Conservation (phyloP, 2,329 filamentous ascomycete genomes). For the Colletotrichum brevisporum region DNA sequence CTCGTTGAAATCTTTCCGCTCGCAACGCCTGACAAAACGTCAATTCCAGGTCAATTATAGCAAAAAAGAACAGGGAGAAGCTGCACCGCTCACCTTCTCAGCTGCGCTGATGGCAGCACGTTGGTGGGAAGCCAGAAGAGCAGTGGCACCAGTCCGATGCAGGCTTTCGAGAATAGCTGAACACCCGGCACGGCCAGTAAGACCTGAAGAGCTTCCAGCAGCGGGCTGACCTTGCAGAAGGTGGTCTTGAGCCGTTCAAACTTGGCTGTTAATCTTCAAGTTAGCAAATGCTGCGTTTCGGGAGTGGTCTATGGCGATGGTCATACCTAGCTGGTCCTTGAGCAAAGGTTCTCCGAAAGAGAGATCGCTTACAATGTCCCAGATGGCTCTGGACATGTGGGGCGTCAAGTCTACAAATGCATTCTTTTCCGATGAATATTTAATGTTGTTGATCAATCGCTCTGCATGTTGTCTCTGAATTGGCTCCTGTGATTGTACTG, state of each 20-base stretch:
- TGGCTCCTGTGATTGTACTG: background rate
- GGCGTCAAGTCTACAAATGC: conserved; percentile 9
- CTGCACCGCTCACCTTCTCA: conserved; percentile 13
- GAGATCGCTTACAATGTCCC: conserved; percentile 22
- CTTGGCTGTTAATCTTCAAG: background rate
- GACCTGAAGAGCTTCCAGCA: conserved; percentile 26
- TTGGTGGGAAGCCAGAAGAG: conserved; percentile 24
- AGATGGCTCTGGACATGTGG: conserved; percentile 5
- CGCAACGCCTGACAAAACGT: background rate
- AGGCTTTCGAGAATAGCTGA: background rate
- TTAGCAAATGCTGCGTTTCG: background rate
- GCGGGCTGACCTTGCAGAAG: conserved; percentile 17
- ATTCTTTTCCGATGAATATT: background rate
- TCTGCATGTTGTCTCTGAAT: conserved; percentile 10
- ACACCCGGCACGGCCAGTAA: conserved; percentile 10
- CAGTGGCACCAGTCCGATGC: conserved; percentile 1
- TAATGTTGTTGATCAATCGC: background rate
- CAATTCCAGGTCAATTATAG: background rate
- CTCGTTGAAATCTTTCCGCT: conserved; percentile 5
- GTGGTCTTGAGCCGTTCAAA: conserved; percentile 14
- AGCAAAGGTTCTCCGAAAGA: conserved; percentile 24
- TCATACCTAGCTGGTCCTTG: conserved; percentile 17
- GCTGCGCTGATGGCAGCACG: conserved; percentile 6
- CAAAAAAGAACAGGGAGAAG: background rate
- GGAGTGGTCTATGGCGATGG: background rate